phyloP scores from a whole-genome alignment of 352 stramenopile species.

The Globisporangium sylvaticum region DNA sequence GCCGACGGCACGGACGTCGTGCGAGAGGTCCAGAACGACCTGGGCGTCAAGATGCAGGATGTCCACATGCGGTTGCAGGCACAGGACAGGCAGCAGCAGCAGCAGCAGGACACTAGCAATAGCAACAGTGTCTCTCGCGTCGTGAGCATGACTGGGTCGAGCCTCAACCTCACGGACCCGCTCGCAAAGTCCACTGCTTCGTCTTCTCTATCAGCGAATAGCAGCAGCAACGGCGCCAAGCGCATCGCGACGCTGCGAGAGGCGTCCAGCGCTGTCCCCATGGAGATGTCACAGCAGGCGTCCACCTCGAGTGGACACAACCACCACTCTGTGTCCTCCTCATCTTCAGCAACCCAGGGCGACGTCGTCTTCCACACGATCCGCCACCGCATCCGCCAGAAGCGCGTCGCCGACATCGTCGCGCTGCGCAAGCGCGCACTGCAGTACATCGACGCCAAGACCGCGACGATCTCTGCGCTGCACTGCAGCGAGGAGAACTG shows the following conservation, averaged over 20 bases:
- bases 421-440: slow-evolving; percentile 39
- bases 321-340: not conserved
- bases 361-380: slow-evolving; percentile 44
- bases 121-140: slow-evolving; percentile 6
- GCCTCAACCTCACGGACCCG: slow-evolving; percentile 15
- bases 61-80: slow-evolving; percentile 29
- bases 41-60: slow-evolving; percentile 32
- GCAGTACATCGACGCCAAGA: slow-evolving; percentile 56
- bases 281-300: slow-evolving; percentile 17
- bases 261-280: slow-evolving; percentile 29
- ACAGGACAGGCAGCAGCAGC: slow-evolving; percentile 22
- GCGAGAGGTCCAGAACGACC: slow-evolving; percentile 34
- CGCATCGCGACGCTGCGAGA: slow-evolving; percentile 58
- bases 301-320: not conserved
- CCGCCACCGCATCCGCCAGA: slow-evolving; percentile 42
- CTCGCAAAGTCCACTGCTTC: not conserved
- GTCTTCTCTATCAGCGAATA: not conserved
- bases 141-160: not conserved
- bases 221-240: slow-evolving; percentile 19
- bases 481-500: slow-evolving; percentile 45
- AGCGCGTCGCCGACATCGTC: slow-evolving; percentile 39
- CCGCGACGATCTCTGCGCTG: slow-evolving; percentile 35
- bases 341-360: slow-evolving; percentile 17
- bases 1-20: slow-evolving; percentile 47
- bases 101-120: not conserved